phyloP scores from a whole-genome alignment of 1,139 yeast species.

The Suhomyces kunorum region DNA sequence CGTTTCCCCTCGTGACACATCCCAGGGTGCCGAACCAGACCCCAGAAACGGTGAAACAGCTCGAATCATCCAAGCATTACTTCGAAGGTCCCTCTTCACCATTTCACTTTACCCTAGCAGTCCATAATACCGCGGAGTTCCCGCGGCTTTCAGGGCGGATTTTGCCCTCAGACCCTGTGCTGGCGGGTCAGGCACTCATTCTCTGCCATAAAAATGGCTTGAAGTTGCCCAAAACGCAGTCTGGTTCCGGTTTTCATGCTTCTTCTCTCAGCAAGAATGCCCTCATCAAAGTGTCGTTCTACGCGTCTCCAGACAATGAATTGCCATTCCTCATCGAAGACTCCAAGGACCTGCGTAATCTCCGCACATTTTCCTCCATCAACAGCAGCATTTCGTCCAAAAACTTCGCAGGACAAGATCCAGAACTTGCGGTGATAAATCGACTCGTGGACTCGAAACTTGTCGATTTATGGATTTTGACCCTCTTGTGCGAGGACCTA shows the following conservation, averaged over 20 bases:
- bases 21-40: constrained; percentile 31
- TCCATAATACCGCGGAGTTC: constrained; percentile 35
- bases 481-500: constrained; percentile 27
- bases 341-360: constrained; percentile 24
- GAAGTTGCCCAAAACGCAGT: constrained; percentile 28
- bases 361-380: constrained; percentile 26
- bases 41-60: constrained; percentile 16
- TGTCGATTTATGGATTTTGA: constrained; percentile 43
- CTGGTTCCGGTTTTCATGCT: neutral
- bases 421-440: constrained; percentile 24
- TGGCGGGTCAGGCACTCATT: constrained; percentile 36
- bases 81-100: constrained; percentile 15
- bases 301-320: constrained; percentile 43
- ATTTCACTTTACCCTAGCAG: constrained; percentile 39
- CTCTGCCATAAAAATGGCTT: constrained; percentile 37
- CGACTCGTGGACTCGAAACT: constrained; percentile 38
- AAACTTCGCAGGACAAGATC: constrained; percentile 14
- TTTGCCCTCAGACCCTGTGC: constrained; percentile 49
- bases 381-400: constrained; percentile 24
- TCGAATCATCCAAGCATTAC: constrained; percentile 17
- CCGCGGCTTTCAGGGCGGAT: constrained; percentile 9
- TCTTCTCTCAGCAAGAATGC: constrained; percentile 17
- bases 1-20: constrained; percentile 47
- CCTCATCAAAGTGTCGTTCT: constrained; percentile 37
- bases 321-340: constrained; percentile 51